These are phyloP conservation scores for Septoria petroselini DNA, from an alignment of 2,329 filamentous ascomycete genomes.

Conservation along the genomic window DNA sequence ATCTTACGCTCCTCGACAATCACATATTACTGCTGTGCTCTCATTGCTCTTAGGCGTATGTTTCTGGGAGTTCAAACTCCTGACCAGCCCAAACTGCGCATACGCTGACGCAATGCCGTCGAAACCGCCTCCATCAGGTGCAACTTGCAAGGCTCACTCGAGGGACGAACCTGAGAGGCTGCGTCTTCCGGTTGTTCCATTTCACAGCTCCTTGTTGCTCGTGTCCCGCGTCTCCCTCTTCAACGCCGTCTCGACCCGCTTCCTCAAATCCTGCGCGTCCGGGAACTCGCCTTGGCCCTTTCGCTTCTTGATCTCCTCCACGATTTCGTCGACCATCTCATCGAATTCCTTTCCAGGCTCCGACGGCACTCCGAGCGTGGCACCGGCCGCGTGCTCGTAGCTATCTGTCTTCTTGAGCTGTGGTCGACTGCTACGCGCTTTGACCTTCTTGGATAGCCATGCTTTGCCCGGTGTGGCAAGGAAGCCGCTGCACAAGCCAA, in stretches of 20 bases:
- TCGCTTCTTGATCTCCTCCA: constrained; percentile 65
- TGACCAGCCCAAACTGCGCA: too few species aligned
- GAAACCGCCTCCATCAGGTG: too few species aligned
- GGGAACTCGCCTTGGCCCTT: constrained; percentile 43
- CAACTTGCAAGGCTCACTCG: too few species aligned
- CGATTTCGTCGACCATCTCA: constrained; percentile 73
- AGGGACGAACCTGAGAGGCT: too few species aligned
- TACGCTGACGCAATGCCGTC: too few species aligned
- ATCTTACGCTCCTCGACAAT: too few species aligned
- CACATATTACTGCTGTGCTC: too few species aligned
- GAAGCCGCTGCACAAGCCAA: constrained; percentile 63
- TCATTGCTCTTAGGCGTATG: too few species aligned
- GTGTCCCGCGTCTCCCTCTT: constrained; percentile 20
- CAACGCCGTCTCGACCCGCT: constrained; percentile 50
- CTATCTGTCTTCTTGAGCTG: constrained; percentile 32
- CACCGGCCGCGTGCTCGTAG: constrained; percentile 41
- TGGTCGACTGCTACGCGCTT: constrained; percentile 36
- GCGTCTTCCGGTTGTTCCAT: too few species aligned
- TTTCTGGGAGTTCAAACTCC: too few species aligned
- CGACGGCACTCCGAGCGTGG: constrained; percentile 71
- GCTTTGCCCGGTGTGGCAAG: constrained; percentile 76
- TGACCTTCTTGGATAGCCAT: constrained; percentile 40
- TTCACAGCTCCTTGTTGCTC: constrained; percentile 11
- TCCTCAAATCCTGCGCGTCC: constrained; percentile 52
- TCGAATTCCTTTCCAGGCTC: constrained; percentile 73